Conservation (phyloP, 75 land plant genomes). For the Pinus albicaulis region DNA sequence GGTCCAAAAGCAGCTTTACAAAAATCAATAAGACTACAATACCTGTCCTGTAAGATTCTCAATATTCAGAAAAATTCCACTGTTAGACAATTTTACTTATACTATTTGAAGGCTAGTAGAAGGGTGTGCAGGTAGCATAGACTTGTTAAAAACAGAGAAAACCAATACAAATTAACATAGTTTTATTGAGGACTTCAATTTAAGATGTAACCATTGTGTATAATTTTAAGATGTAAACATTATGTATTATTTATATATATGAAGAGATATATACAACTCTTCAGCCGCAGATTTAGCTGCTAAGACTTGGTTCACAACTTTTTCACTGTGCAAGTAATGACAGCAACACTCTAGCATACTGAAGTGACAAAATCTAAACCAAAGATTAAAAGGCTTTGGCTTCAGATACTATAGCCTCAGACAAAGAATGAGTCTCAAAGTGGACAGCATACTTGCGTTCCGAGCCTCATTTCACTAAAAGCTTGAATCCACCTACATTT, state of each 20-base stretch:
- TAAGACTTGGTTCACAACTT: background rate
- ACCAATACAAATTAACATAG: background rate
- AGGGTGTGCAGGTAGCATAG: background rate
- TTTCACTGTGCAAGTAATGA: conserved; percentile 1
- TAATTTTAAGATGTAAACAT: background rate
- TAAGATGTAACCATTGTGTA: background rate
- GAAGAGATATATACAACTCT: conserved; percentile 6
- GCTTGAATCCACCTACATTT: background rate
- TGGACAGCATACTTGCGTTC: background rate
- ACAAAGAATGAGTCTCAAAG: conserved; percentile 9
- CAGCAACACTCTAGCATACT: background rate
- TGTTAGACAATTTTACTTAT: too few relatives aligned
- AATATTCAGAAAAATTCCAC: too few relatives aligned
- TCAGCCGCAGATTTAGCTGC: conserved; percentile 2
- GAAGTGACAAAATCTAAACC: conserved; percentile 12
- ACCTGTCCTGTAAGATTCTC: too few relatives aligned
- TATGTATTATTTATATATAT: conserved; percentile 7
- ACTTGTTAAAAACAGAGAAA: background rate
- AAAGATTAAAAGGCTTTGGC: conserved; percentile 3
- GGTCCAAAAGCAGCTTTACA: too few relatives aligned
- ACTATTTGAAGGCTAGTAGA: too few relatives aligned
- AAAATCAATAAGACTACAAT: too few relatives aligned
- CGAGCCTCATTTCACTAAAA: background rate
- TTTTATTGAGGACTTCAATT: background rate
- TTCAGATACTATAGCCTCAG: conserved; percentile 11